A percentile compares a stretch with the other conserved stretches of the same genome.
These are phyloP conservation scores for Leccinum proximum DNA, from an alignment of 1,284 basidiomycete genomes.

Conservation along the genomic window DNA sequence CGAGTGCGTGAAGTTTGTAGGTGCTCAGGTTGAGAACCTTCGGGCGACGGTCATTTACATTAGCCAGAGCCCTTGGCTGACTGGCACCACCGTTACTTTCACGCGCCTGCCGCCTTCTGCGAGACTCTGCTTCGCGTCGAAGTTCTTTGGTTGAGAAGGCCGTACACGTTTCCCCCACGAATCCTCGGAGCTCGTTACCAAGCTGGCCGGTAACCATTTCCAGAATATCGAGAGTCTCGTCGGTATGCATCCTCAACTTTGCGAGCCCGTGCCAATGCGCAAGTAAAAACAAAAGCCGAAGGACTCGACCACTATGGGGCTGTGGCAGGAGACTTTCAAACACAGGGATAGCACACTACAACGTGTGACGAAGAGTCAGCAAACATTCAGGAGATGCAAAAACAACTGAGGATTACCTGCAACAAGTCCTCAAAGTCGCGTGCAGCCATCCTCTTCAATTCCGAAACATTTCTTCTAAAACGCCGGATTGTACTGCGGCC, in stretches of 20 bases:
- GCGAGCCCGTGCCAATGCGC: not conserved
- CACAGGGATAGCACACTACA: not conserved
- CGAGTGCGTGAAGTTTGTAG: not conserved
- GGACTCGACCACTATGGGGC: not conserved
- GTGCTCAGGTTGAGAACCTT: not conserved
- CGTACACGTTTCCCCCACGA: not conserved
- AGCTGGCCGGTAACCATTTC: not conserved
- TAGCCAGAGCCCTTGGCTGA: not conserved
- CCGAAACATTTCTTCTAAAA: not conserved
- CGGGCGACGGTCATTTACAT: not conserved
- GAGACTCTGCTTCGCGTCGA: not conserved
- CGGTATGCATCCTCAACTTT: not conserved
- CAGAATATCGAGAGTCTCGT: not conserved
- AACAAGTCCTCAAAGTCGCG: not conserved
- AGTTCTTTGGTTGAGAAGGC: slow-evolving; percentile 1
- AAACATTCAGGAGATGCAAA: not conserved
- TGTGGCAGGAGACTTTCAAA: not conserved
- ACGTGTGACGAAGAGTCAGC: not conserved
- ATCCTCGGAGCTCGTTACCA: not conserved
- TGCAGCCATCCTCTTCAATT: not conserved
- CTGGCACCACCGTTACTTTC: not conserved
- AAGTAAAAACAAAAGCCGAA: not conserved
- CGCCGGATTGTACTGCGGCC: not conserved
- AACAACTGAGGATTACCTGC: not conserved
- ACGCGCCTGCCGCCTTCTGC: not conserved